Conservation (phyloP, 768 basidiomycete genomes). For the Panellus pusillus region DNA sequence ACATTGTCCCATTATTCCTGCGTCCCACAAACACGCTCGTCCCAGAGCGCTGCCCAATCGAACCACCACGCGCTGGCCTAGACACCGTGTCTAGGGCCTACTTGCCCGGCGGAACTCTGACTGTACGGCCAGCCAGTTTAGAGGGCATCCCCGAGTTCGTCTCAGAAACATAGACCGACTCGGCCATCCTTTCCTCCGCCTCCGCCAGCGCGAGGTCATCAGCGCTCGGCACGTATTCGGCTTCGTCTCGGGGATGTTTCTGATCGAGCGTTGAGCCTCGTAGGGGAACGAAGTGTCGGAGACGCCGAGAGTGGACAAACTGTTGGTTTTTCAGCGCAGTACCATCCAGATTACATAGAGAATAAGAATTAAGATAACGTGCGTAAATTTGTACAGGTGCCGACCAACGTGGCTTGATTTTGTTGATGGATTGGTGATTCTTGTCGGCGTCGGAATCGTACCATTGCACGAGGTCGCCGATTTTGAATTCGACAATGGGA, state of each 20-base stretch:
- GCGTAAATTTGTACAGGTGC: slow-evolving; percentile 16
- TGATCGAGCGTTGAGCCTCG: slow-evolving; percentile 15
- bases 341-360: slow-evolving; percentile 18
- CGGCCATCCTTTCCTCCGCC: not conserved
- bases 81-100: no score
- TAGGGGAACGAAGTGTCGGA: slow-evolving; percentile 20
- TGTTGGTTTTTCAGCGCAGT: slow-evolving; percentile 10
- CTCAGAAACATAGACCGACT: not conserved
- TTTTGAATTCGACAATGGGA: slow-evolving; percentile 18
- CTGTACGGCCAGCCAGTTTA: no score
- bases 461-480: slow-evolving; percentile 26
- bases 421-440: slow-evolving; percentile 17
- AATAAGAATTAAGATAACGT: no score
- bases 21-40: no score
- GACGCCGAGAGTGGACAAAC: slow-evolving; percentile 11
- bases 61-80: no score
- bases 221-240: no score
- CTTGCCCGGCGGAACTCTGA: no score
- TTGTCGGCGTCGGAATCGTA: no score
- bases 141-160: no score
- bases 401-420: slow-evolving; percentile 31
- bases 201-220: no score
- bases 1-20: no score
- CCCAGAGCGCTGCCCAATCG: no score
- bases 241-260: slow-evolving; percentile 8